Evolutionary conservation across 2,329 filamentous ascomycete genomes (phyloP), one percentile per base, ranked within the genome.

Genomic region (Penicillium polonicum): DNA sequence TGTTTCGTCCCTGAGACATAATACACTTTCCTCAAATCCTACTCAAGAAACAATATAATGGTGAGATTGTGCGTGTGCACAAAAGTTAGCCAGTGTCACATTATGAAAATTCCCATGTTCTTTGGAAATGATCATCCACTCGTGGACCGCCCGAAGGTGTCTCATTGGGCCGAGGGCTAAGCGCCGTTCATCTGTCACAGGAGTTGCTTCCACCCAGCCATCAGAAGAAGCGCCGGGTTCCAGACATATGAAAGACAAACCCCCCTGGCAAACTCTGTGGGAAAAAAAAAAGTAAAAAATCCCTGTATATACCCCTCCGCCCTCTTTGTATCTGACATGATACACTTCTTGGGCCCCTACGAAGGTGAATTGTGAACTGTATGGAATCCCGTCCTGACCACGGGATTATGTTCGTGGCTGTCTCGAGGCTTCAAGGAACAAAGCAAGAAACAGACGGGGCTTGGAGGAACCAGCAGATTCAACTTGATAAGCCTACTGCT

Each of bases 181-280:
- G 55, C 55, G 55, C 55, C 50, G 29, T 36, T 48, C 54, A 52
- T 52, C 48, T 57, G 54, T 57, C 55, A 57, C 54, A 57, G 36
- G 35, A 53, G n/a, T n/a, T 50, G 9, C 48, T 46, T 17, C 49
- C n/a, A 55, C 46, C 21, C 52, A 54, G 51, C 12, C 43, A 55
- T 27, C 19, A 25, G 36, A 35, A 52, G 48, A 57, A 53, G 49
- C 55, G 55, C 55, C 55, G n/a, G 29, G 48, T 36, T 57, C 29
- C 19, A 53, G 23, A 46, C 48, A 46, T 35, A 52, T 52, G 39
- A 38, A 46, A 54, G 27, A 38, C 46, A 45, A 38, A 27, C 49
- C 15, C 42, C 54, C 54, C 42, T 52, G 48, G 4, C 17, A 17
- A 7, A 48, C 9, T 41, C 17, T 19, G 21, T 25, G 31, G 9